A percentile compares a stretch with the other conserved stretches of the same genome.
These are phyloP conservation scores for Mikania micrantha DNA, from an alignment of 129 eudicot genomes.

Conservation along the genomic window DNA sequence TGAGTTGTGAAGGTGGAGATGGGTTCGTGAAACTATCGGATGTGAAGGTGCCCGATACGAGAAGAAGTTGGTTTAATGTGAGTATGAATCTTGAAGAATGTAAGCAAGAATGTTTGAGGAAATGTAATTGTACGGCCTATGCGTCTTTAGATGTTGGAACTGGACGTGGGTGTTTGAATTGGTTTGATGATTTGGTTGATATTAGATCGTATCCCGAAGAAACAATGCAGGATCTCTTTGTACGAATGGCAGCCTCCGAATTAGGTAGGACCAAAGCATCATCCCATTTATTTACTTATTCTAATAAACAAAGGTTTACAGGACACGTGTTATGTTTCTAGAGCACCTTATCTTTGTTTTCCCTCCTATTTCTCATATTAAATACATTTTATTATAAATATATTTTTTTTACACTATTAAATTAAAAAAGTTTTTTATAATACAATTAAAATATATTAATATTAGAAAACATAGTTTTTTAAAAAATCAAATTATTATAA, in stretches of 20 bases:
- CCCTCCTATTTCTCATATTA: too few species aligned
- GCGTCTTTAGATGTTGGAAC: slow-evolving; percentile 23
- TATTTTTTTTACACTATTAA: too few species aligned
- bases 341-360: too few species aligned
- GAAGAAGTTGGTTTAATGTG: slow-evolving; percentile 25
- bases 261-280: slow-evolving; percentile 20
- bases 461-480: too few species aligned
- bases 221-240: slow-evolving; percentile 43
- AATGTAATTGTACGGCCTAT: slow-evolving; percentile 50
- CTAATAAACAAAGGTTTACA: too few species aligned
- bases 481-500: too few species aligned
- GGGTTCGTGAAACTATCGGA: slow-evolving; percentile 28
- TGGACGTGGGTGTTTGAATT: slow-evolving; percentile 42
- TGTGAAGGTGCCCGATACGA: slow-evolving; percentile 32
- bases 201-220: slow-evolving; percentile 31
- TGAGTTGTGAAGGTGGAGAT: slow-evolving; percentile 29
- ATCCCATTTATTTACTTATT: too few species aligned
- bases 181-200: slow-evolving; percentile 52
- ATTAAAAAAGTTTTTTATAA: too few species aligned
- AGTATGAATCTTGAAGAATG: slow-evolving; percentile 41
- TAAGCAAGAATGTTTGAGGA: slow-evolving; percentile 21
- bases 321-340: too few species aligned
- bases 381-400: too few species aligned
- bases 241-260: slow-evolving; percentile 41
- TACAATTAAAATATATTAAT: too few species aligned